Evolutionary conservation across 1,139 yeast genomes (phyloP), one percentile per base, ranked within the genome.

Genomic region (Protomyces inundatus): DNA sequence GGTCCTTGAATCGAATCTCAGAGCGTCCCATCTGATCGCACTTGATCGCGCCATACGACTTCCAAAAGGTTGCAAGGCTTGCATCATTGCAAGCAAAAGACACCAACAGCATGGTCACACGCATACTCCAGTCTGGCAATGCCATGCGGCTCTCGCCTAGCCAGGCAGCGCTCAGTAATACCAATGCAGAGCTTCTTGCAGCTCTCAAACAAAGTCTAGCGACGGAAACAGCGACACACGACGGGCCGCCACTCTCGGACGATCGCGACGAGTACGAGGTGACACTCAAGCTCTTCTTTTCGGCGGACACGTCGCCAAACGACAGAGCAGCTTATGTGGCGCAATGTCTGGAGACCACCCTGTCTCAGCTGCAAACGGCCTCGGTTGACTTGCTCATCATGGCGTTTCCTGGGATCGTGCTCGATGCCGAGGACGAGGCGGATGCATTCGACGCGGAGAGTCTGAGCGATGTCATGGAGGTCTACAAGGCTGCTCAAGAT

Each of bases 361-460:
- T 16, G n/a, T 14, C 37, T 4, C 50, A 56, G 6, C 50, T 60
- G 16, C 7, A 23, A 3, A 23, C 54, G 12, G 32, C 35, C 10
- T 14, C 16, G 51, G 33, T 60, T 12, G 58, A 60, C 30, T 48
- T 54, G 45, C 50, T 60, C 50, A 54, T 60, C 46, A 16, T 60
- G 23, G 55, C 64, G 48, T 60, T 60, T 48, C 64, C 64, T 14
- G 54, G 55, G 37, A 61, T 64, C 53, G 62, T 56, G 7, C 56
- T 61, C 48, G 66, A 57, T 55, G 66, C 64, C 7, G 60, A 34
- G 32, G 65, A 59, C 55, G 65, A 64, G 9, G 40, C 55, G 23
- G 55, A 37, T 10, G 50, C 37, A 5, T 60, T 60, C 45, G 36
- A 32, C 16, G 58, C 34, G 16, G 40, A 33, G n/a, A 56, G 54